Evolutionary conservation across 73 alveolate genomes (phyloP).

Genomic region (Stentor coeruleus): DNA sequence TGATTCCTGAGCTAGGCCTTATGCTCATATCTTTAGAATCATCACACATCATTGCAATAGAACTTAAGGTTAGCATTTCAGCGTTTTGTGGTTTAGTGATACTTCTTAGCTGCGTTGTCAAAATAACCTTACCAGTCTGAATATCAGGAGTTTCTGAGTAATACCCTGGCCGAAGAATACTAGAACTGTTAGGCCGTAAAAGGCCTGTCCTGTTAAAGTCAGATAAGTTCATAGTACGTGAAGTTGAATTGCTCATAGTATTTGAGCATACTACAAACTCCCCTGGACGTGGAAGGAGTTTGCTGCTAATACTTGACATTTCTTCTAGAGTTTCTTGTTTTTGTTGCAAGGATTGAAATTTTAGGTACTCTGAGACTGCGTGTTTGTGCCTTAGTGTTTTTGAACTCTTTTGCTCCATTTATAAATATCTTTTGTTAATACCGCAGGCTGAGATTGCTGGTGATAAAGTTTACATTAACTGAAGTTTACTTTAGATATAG

Average conservation of each 20-base stretch:
- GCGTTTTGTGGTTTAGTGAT: neutral
- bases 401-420: neutral
- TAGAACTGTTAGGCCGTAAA: neutral
- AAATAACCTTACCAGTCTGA: neutral
- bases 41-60: neutral
- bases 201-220: neutral
- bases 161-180: neutral
- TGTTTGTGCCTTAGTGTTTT: neutral
- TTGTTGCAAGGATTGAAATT: slow-evolving; percentile 17
- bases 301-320: neutral
- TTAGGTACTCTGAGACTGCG: slow-evolving; percentile 22
- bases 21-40: neutral
- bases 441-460: no score
- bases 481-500: no score
- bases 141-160: neutral
- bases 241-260: neutral
- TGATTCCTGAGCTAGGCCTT: neutral
- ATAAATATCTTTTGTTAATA: no score
- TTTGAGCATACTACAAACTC: neutral
- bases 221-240: neutral
- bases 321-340: slow-evolving; percentile 17
- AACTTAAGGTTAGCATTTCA: neutral
- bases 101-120: neutral
- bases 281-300: slow-evolving; percentile 4
- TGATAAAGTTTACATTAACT: no score